Conservation (phyloP, 2,329 filamentous ascomycete genomes). For the Neopestalotiopsis sp. region DNA sequence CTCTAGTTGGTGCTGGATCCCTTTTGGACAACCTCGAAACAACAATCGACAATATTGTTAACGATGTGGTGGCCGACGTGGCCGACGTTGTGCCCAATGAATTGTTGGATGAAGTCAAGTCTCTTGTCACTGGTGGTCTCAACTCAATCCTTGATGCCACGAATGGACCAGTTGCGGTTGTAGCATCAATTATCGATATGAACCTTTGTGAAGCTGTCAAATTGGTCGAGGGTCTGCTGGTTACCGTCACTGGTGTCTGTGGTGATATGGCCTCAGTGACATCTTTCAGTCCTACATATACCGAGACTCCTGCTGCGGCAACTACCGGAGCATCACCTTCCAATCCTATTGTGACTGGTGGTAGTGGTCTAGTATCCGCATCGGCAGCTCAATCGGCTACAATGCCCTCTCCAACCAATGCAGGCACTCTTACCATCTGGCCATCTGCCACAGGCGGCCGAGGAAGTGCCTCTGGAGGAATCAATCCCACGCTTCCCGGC, state of each 20-base stretch:
- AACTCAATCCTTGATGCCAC: constrained; percentile 26
- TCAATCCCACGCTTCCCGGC: background rate
- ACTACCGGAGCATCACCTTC: background rate
- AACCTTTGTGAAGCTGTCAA: constrained; percentile 31
- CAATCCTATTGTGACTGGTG: background rate
- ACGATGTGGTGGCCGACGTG: constrained; percentile 24
- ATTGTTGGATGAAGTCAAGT: constrained; percentile 24
- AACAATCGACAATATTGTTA: constrained; percentile 26
- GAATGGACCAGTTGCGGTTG: constrained; percentile 27
- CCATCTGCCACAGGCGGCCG: background rate
- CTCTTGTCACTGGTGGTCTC: constrained; percentile 27
- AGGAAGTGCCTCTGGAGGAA: background rate
- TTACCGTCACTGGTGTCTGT: constrained; percentile 32
- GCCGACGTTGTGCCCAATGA: constrained; percentile 23
- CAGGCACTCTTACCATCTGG: background rate
- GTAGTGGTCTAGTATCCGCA: background rate
- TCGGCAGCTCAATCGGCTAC: constrained; percentile 7
- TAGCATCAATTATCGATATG: constrained; percentile 29
- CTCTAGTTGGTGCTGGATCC: constrained; percentile 25
- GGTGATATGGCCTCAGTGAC: constrained; percentile 28
- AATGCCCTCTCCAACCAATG: background rate
- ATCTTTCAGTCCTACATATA: constrained; percentile 21
- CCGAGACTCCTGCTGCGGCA: background rate
- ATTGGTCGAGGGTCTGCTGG: constrained; percentile 29
- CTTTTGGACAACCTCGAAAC: constrained; percentile 30